Evolutionary conservation across 2,329 filamentous ascomycete genomes (phyloP), one percentile per base, ranked within the genome.

Genomic region (Neopestalotiopsis sp.): DNA sequence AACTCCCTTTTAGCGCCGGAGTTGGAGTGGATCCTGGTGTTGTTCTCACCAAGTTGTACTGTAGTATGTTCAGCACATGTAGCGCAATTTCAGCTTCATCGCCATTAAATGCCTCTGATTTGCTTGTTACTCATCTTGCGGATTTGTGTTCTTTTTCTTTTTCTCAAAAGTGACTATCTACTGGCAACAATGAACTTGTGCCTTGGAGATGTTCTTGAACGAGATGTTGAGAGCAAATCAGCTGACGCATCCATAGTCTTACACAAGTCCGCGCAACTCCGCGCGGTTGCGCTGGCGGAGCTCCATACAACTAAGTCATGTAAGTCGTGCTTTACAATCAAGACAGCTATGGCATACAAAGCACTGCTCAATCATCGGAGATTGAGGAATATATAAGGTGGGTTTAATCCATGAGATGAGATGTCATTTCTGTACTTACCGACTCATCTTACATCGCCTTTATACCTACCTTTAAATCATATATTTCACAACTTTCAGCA

Each of bases 11-110:
- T 42, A 59, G 62, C 38, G 49, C 68, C 70, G 71, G 70, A 69
- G 68, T 71, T 72, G 59, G 52, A 69, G 66, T 64, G 71, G 71
- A 60, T 61, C 67, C 20, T 4, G n/a, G 34, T 38, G 7, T 9
- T 32, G 24, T 34, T 30, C 57, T 28, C n/a, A 20, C 57, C 4
- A 13, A 57, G 40, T 34, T 20, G 12, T 45, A 20, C n/a, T 60
- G 9, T 32, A 56, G n/a, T 28, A 60, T 32, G 14, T 28, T 3
- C 24, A 28, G 24, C 24, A 28, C 24, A 28, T 28, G 24, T 28
- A 28, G 24, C 24, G 24, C 3, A 28, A 28, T 28, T 28, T 28
- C 24, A 28, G 24, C 24, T 28, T 28, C 24, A 28, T 28, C 24
- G 24, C 24, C 24, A 28, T 28, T 3, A 28, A 28, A 28, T 28